Base-by-base conservation (phyloP, 73 alveolate genomes). In the Breviolum minutum region DNA sequence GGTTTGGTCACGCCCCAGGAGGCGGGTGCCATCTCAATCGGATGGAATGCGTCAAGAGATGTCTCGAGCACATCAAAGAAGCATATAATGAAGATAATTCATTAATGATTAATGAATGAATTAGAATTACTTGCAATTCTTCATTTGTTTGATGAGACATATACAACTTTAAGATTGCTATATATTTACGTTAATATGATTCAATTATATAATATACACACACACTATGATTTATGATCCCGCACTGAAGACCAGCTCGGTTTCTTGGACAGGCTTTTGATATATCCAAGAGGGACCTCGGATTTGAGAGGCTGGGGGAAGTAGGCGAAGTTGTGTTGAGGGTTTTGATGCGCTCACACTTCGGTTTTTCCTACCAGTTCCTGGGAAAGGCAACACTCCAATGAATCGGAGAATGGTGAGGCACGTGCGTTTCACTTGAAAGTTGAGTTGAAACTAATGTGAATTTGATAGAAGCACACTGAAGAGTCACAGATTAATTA, bases 1-100 rank as follows among this genome's bases (percentile, higher is more conserved):
- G 88, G 88, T 30, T 48, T 80, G 68, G 88, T 80, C 68, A 80
- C 88, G 88, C 88, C 88, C 32, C 88, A 80, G 27, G 88, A 80
- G 88, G 88, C 88, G 17, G 88, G 5, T 16, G 88, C 6, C 5
- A 80, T 12, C 81, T 20, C 5, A 40, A 40, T 40, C 54, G 54
- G 54, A 40, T 40, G 54, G 54, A 40, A 40, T 40, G 54, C 54
- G 54, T 40, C 54, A 40, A 40, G 54, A 40, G 54, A 40, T 40
- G 54, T 40, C 54, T 40, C 54, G 54, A 40, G 54, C 54, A 40
- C 54, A 40, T 40, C 54, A 40, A 40, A 40, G 54, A 40, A 40
- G 3, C 54, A 40, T 40, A 40, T 40, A 40, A 40, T 40, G n/a
- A n/a, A n/a, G n/a, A n/a, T n/a, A n/a, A n/a, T n/a, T n/a, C n/a